Evolutionary conservation across 116 monocot species (phyloP), one percentile per base, ranked within the genome.

Genomic region (Trichopus zeylanicus): DNA sequence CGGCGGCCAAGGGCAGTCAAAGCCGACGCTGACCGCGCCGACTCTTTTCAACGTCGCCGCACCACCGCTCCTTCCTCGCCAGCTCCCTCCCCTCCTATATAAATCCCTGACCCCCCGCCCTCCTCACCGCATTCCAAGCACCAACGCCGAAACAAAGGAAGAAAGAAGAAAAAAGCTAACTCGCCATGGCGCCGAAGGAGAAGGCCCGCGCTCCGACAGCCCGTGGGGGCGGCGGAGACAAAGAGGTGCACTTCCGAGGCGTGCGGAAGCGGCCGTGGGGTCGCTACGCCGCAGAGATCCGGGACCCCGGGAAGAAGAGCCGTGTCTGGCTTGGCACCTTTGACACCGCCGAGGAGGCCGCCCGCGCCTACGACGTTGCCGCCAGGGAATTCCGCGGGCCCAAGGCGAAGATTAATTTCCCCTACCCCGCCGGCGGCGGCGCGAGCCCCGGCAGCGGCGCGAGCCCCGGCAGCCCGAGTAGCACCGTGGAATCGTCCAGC

Each of bases 301-400:
- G 70, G 1, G 70, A 75, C 25, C 69, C 75, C 0, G 51, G 63
- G 69, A 75, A 69, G 65, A 70, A 69, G 61, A 61, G 49, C 49
- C 49, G 49, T 5, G 49, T 49, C 28, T 88, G 93, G 93, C 82
- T 88, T 13, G 85, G 93, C 2, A 93, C 88, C 34, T 93, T 88
- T 53, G 75, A 82, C 71, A 85, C 88, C 12, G 88, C 84, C 38
- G 92, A 88, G 65, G 81, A 84, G 64, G 91, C 86, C 6, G 83
- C 91, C 25, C 23, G 73, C 57, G 86, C 91, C 26, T 92, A 92
- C 66, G 84, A 89, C 75, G 49, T 7, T 1, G 49, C 49, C 7
- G 49, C 49, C 0, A n/a, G 19, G 7, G 23, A 49, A 5, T 49
- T 49, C 49, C 19, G 49, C 8, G 49, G 49, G 3, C 6, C 49